These are phyloP conservation scores for Sarcocystis neurona DNA, from an alignment of 169 alveolate genomes.

Conservation along the genomic window DNA sequence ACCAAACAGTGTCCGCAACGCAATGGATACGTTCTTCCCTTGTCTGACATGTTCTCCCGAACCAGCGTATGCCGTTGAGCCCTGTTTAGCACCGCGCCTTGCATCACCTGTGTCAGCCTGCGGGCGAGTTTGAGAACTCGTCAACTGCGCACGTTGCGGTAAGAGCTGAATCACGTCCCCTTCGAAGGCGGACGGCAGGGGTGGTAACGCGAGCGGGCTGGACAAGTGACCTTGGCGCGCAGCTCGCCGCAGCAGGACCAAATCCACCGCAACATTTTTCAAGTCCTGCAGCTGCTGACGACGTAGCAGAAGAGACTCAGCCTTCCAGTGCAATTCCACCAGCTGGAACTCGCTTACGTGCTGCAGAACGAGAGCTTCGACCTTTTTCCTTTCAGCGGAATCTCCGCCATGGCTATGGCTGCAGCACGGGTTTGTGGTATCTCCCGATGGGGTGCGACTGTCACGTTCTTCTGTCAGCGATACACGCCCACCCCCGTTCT, in stretches of 20 bases:
- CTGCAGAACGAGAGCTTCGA: constrained; percentile 58
- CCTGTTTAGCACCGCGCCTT: no score
- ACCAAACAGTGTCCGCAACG: no score
- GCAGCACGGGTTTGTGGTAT: background rate
- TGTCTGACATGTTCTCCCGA: no score
- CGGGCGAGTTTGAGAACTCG: no score
- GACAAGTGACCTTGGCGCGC: constrained; percentile 40
- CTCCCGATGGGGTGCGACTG: background rate
- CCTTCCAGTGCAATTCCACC: constrained; percentile 58
- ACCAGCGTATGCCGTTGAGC: no score
- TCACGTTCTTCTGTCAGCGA: background rate
- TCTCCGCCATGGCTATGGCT: background rate
- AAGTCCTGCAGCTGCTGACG: constrained; percentile 53
- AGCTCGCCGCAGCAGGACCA: constrained; percentile 50
- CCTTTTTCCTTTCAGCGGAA: background rate
- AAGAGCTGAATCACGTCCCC: constrained; percentile 33
- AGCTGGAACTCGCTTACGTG: constrained; percentile 61
- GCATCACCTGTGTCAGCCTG: no score
- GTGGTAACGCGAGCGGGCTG: constrained; percentile 46
- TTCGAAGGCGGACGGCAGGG: constrained; percentile 62
- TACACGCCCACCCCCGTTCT: background rate
- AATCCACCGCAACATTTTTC: constrained; percentile 56
- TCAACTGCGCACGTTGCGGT: no score
- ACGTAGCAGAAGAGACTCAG: constrained; percentile 35
- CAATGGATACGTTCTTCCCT: no score